Conservation (phyloP, 2,329 filamentous ascomycete species). For the Diaporthe sp. region DNA sequence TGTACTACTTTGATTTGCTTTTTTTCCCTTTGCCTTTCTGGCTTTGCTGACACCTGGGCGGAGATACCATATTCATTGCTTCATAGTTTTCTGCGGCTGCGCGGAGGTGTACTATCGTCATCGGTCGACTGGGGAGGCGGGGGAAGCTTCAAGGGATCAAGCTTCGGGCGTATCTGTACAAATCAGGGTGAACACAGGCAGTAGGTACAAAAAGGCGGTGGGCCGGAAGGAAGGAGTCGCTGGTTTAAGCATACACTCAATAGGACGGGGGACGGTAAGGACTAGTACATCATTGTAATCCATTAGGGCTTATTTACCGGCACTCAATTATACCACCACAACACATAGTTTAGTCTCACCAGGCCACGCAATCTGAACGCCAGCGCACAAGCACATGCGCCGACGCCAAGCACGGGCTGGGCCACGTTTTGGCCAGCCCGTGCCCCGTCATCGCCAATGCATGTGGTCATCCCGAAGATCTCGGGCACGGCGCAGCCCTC, state of each 20-base stretch:
- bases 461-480: slow-evolving; percentile 6
- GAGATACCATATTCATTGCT: slow-evolving; percentile 20
- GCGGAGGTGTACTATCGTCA: neutral
- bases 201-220: neutral
- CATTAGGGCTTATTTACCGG: slow-evolving; percentile 22
- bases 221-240: neutral
- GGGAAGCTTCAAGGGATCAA: neutral
- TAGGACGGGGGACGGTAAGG: neutral
- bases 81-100: neutral
- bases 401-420: neutral
- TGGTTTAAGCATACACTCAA: slow-evolving; percentile 3
- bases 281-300: slow-evolving; percentile 36
- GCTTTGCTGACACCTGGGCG: neutral
- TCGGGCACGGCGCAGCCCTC: neutral
- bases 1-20: slow-evolving; percentile 18
- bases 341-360: neutral
- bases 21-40: neutral
- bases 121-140: neutral
- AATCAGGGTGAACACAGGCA: neutral
- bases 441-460: neutral
- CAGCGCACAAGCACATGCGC: slow-evolving; percentile 16
- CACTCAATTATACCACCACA: slow-evolving; percentile 28
- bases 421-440: slow-evolving; percentile 6
- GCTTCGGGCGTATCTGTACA: slow-evolving; percentile 13
- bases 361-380: slow-evolving; percentile 24